A percentile compares a stretch with the other conserved stretches of the same genome.
phyloP scores from a whole-genome alignment of 1,139 yeast genomes.

The Sugiyamaella grinbergsii region DNA sequence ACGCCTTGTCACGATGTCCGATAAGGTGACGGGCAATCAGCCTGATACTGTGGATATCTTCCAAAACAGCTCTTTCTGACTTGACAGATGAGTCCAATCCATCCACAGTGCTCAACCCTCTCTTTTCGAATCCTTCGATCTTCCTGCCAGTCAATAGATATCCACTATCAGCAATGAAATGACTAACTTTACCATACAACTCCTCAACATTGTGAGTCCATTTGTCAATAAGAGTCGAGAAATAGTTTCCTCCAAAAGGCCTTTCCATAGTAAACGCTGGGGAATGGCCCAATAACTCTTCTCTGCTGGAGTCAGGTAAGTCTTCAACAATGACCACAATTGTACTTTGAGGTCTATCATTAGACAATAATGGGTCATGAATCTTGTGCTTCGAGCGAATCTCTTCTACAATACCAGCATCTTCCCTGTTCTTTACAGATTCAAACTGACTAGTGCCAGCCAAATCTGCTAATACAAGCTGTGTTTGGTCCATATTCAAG shows the following conservation, averaged over 20 bases:
- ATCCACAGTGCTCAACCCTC: constrained; percentile 15
- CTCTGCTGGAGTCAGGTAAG: constrained; percentile 23
- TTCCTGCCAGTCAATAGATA: constrained; percentile 8
- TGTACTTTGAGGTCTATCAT: constrained; percentile 20
- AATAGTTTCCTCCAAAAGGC: constrained; percentile 27
- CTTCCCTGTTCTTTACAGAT: constrained; percentile 25
- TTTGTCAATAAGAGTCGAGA: constrained; percentile 26
- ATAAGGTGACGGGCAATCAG: constrained; percentile 16
- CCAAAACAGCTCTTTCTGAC: constrained; percentile 21
- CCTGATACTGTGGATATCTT: constrained; percentile 22
- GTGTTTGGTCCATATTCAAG: constrained; percentile 31
- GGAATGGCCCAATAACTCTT: constrained; percentile 20
- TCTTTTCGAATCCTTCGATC: constrained; percentile 10
- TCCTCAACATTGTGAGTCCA: constrained; percentile 27
- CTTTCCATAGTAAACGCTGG: constrained; percentile 33
- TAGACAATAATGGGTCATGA: constrained; percentile 19
- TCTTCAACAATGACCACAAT: constrained; percentile 32
- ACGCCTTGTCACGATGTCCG: constrained; percentile 23
- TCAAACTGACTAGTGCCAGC: constrained; percentile 32
- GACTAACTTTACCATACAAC: constrained; percentile 27
- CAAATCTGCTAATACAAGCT: constrained; percentile 36
- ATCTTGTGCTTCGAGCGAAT: constrained; percentile 13
- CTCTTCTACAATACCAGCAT: constrained; percentile 21
- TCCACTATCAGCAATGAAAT: constrained; percentile 27
- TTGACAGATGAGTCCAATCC: constrained; percentile 12